Base-by-base conservation (phyloP, 495 filamentous ascomycete species). In the Alectoria sarmentosa region DNA sequence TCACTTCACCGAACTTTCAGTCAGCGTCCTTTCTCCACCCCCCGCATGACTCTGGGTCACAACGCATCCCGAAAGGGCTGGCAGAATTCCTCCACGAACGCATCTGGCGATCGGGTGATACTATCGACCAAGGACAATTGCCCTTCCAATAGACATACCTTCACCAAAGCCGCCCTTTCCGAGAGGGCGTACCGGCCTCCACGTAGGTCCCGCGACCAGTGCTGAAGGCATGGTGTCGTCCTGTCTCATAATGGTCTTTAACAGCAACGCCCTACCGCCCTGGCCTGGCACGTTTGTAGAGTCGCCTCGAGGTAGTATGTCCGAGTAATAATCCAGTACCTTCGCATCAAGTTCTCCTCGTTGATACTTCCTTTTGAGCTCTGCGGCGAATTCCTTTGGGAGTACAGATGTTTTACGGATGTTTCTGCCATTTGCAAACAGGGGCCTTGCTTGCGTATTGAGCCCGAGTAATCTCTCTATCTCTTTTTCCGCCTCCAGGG, bases 81-180 rank as follows among this genome's bases (percentile, higher is more conserved):
- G 23, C 46, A 23, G 26, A 3, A 1, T 9, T 4, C 5, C n/a
- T 49, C 10, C 3, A 7, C 10, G 10, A 49, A 49, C 3, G 21
- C 8, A 46, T n/a, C 3, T 2, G 8, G 44, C 21, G 44, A 23
- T n/a, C 19, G 26, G 3, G 13, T 32, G 14, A 17, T 3, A 7
- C 14, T 32, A 32, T 10, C 14, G 7, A 15, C 17, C 62, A 65
- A 65, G 34, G 17, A 58, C 15, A 65, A 48, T 19, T 19, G 4
- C 32, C 49, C 19, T 19, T 4, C 28, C 28, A 17, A 8, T 8
- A 17, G 26, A 54, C 49, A 15, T 54, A 32, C 28, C 48, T 30
- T 44, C 59, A 48, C 66, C 62, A 32, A 60, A 65, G 44, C 52
- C 48, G 28, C 66, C 66, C 26, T 44, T 61, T 11, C 66, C 62